Conservation (phyloP, 192 early-diverging fungal species). For the Geranomyces variabilis region DNA sequence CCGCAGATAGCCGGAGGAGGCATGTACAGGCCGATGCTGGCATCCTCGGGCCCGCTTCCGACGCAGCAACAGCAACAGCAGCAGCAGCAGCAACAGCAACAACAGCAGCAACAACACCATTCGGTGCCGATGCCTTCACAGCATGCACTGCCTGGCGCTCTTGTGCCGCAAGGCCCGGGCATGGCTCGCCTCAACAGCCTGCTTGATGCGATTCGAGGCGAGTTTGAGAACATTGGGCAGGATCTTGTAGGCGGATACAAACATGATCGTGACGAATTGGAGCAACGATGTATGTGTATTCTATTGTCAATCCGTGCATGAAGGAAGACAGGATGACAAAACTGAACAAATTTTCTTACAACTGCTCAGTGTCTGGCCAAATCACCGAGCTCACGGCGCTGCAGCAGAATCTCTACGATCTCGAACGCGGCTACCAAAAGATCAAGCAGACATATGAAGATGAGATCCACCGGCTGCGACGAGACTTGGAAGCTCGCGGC, state of each 20-base stretch:
- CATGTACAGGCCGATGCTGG: constrained; percentile 15
- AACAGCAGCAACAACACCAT: constrained; percentile 17
- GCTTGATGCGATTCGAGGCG: constrained; percentile 77
- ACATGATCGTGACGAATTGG: constrained; percentile 83
- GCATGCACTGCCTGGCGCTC: not conserved
- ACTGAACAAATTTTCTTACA: not conserved
- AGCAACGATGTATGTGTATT: constrained; percentile 75
- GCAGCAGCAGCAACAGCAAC: constrained; percentile 31
- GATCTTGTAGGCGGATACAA: constrained; percentile 69
- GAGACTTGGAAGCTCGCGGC: constrained; percentile 71
- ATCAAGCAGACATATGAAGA: constrained; percentile 88
- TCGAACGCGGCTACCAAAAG: constrained; percentile 78
- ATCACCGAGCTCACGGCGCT: constrained; percentile 78
- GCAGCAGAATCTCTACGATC: constrained; percentile 75
- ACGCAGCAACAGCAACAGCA: constrained; percentile 28
- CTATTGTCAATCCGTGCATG: not conserved
- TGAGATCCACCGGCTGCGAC: constrained; percentile 78
- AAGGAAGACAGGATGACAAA: not conserved
- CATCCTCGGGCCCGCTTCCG: not conserved
- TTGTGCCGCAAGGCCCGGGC: not conserved
- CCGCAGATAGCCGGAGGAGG: not conserved
- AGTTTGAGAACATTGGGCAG: constrained; percentile 78
- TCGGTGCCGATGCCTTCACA: not conserved
- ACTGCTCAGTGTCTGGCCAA: constrained; percentile 66
- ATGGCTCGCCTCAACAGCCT: constrained; percentile 61